Percentiles rank a stretch among this genome's conserved stretches.
These are phyloP conservation scores for Asterophora parasitica DNA, from an alignment of 768 basidiomycete species.

Conservation along the genomic window DNA sequence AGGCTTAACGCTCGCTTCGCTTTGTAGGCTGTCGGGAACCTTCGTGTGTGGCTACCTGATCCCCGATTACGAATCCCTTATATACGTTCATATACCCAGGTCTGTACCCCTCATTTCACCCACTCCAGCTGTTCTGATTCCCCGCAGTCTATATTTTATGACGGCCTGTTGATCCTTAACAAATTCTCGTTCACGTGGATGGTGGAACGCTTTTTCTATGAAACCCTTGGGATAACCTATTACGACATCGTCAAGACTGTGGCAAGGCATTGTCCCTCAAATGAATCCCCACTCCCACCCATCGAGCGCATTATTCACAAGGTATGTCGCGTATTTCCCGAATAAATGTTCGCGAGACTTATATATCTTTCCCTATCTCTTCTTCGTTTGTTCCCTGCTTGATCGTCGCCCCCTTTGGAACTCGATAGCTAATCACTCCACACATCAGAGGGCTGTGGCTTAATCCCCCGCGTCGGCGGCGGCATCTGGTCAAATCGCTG, in stretches of 20 bases:
- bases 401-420: not conserved
- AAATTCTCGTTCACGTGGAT: slow-evolving; percentile 49
- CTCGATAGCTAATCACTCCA: slow-evolving; percentile 48
- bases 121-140: slow-evolving; percentile 4
- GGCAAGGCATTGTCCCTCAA: slow-evolving; percentile 31
- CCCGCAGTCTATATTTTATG: slow-evolving; percentile 51
- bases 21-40: slow-evolving; percentile 41
- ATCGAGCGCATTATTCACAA: slow-evolving; percentile 39
- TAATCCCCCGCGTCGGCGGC: slow-evolving; percentile 63
- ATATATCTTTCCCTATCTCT: slow-evolving; percentile 1
- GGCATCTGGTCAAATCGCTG: slow-evolving; percentile 59
- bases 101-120: slow-evolving; percentile 20
- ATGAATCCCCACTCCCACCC: slow-evolving; percentile 32
- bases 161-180: slow-evolving; percentile 50
- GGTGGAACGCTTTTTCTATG: slow-evolving; percentile 58
- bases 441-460: slow-evolving; percentile 60
- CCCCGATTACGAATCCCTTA: slow-evolving; percentile 45
- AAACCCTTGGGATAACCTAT: slow-evolving; percentile 56
- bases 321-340: slow-evolving; percentile 24
- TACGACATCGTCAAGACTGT: slow-evolving; percentile 37
- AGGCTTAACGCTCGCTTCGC: not conserved
- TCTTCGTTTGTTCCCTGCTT: slow-evolving; percentile 3
- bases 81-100: slow-evolving; percentile 62
- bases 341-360: slow-evolving; percentile 4
- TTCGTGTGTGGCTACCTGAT: slow-evolving; percentile 43